Evolutionary conservation across 2,329 filamentous ascomycete genomes (phyloP), one percentile per base, ranked within the genome.

Genomic region (Trichoderma cornu-damae): DNA sequence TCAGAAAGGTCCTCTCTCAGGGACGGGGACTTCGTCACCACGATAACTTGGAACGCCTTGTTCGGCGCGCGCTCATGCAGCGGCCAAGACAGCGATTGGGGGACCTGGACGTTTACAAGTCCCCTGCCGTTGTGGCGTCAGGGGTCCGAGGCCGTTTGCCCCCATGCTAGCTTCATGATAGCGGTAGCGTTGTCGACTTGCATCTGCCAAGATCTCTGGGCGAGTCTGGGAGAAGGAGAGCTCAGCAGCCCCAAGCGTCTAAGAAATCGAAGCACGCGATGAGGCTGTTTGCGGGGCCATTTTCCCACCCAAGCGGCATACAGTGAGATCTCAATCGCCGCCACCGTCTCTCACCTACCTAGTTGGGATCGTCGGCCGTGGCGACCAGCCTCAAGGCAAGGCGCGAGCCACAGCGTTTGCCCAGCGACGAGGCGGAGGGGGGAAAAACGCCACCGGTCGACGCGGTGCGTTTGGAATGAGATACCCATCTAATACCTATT

Each of bases 151-250:
- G 28, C 50, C 30, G 18, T 18, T 34, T 44, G 35, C 18, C 20
- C 40, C 49, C 49, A 52, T 52, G 49, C 38, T 52, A 52, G 38
- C 37, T 28, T 30, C 50, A 54, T 44, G 50, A 46, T 44, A 37
- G 38, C n/a, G 40, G 50, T 34, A 44, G 50, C 37, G 35, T 44
- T 18, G 18, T 44, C 35, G 20, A 42, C 40, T 20, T 46, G 50
- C 20, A 20, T 44, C 30, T 28, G 40, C 50, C 40, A 44, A 35
- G 32, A 44, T 26, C 20, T 44, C 30, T 53, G 20, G 30, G 40
- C 30, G 18, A 24, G 42, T 28, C 7, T n/a, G 30, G n/a, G n/a
- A n/a, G n/a, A n/a, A n/a, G 26, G 24, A 18, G 20, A 30, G 24
- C 42, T 18, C 14, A 37, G 11, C 35, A 50, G 34, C 28, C 20